These are phyloP conservation scores for Synchytrium microbalum DNA, from an alignment of 371 early-diverging fungal genomes.

Conservation along the genomic window DNA sequence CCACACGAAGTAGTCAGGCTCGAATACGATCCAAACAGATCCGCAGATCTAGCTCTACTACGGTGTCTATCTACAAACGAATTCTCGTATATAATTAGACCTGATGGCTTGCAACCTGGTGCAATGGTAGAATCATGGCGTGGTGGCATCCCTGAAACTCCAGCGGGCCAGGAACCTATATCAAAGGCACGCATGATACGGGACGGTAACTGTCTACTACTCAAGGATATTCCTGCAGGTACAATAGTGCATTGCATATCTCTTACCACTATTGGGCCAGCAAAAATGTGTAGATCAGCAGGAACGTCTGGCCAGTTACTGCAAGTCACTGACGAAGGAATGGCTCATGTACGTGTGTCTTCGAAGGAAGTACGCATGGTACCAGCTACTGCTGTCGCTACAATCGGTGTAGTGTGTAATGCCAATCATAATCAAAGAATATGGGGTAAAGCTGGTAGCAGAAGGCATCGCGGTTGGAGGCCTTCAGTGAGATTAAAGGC, in stretches of 20 bases:
- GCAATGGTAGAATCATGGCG: slow-evolving; percentile 58
- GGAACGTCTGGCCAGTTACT: slow-evolving; percentile 86
- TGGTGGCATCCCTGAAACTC: slow-evolving; percentile 24
- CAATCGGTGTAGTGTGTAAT: slow-evolving; percentile 87
- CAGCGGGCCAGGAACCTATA: slow-evolving; percentile 31
- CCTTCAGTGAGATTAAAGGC: slow-evolving; percentile 97
- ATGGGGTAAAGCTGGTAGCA: slow-evolving; percentile 88
- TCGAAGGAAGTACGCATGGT: slow-evolving; percentile 86
- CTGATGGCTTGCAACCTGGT: slow-evolving; percentile 67
- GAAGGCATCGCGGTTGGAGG: slow-evolving; percentile 75
- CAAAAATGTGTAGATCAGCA: slow-evolving; percentile 77
- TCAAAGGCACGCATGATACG: slow-evolving; percentile 63
- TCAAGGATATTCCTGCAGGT: slow-evolving; percentile 89
- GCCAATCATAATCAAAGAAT: slow-evolving; percentile 82
- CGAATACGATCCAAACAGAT: slow-evolving; percentile 93
- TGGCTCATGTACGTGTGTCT: slow-evolving; percentile 79
- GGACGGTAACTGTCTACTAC: slow-evolving; percentile 83
- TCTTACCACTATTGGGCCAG: slow-evolving; percentile 72
- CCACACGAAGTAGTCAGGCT: slow-evolving; percentile 77
- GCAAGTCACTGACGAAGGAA: slow-evolving; percentile 64
- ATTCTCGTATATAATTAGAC: slow-evolving; percentile 79
- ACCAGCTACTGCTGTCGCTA: slow-evolving; percentile 78
- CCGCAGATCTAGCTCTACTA: slow-evolving; percentile 86
- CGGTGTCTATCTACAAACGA: slow-evolving; percentile 64
- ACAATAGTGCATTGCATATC: slow-evolving; percentile 83